These are phyloP conservation scores for Polygonum maritimum DNA, from an alignment of 148 eudicot species.

Conservation along the genomic window DNA sequence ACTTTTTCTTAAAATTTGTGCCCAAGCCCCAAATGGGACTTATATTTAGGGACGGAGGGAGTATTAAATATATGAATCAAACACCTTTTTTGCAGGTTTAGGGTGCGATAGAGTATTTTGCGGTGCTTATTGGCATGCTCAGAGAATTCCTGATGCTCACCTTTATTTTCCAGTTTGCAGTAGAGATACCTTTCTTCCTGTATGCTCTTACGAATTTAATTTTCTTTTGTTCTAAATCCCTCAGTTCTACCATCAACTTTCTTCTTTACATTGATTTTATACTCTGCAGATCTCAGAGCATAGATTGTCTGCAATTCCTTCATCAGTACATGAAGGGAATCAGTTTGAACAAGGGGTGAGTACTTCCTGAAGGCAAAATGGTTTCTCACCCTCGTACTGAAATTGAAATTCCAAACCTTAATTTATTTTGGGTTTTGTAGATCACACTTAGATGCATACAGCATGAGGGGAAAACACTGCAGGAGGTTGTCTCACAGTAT, in stretches of 20 bases:
- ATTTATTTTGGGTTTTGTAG: constrained; percentile 27
- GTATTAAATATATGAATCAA: background rate
- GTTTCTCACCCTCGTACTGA: background rate
- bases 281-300: constrained; percentile 49
- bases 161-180: constrained; percentile 43
- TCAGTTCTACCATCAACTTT: no score
- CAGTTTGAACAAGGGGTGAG: constrained; percentile 73
- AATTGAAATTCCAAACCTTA: background rate
- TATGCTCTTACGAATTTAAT: constrained; percentile 21
- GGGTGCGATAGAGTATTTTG: constrained; percentile 95
- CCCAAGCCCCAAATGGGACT: no score
- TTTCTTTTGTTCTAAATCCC: background rate
- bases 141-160: constrained; percentile 31
- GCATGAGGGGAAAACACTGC: constrained; percentile 59
- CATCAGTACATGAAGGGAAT: constrained; percentile 65
- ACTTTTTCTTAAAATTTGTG: no score
- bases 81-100: constrained; percentile 39
- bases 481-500: constrained; percentile 65
- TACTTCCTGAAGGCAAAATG: background rate
- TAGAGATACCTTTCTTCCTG: constrained; percentile 63
- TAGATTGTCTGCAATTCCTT: constrained; percentile 42
- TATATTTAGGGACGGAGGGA: no score
- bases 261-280: background rate
- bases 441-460: constrained; percentile 73
- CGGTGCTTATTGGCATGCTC: constrained; percentile 80